Conservation (phyloP, 1,284 basidiomycete genomes). For the Schizopora paradoxa region DNA sequence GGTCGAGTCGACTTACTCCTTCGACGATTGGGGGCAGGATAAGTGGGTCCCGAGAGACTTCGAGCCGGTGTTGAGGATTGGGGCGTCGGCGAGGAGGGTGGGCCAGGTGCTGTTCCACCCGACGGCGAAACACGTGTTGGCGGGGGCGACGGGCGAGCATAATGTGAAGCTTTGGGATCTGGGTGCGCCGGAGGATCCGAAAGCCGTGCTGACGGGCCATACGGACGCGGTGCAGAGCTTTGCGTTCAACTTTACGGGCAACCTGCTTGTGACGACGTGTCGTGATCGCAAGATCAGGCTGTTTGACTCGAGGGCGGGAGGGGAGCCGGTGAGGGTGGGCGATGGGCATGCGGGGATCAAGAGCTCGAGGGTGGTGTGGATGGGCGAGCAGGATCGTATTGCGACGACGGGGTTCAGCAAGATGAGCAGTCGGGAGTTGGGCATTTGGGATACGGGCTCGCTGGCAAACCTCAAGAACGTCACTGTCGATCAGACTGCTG, state of each 20-base stretch:
- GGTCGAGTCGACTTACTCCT: constrained; percentile 60
- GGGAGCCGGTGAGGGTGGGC: constrained; percentile 71
- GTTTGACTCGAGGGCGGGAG: constrained; percentile 83
- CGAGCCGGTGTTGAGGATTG: constrained; percentile 72
- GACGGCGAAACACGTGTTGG: constrained; percentile 82
- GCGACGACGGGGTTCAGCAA: constrained; percentile 94
- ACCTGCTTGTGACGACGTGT: constrained; percentile 73
- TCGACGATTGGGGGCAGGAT: constrained; percentile 86
- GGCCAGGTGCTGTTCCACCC: constrained; percentile 96
- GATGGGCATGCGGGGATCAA: constrained; percentile 95
- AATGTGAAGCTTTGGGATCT: constrained; percentile 92
- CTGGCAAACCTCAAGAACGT: constrained; percentile 72
- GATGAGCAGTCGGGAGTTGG: constrained; percentile 89
- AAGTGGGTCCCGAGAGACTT: constrained; percentile 81
- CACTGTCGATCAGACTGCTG: constrained; percentile 82
- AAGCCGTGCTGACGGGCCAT: constrained; percentile 68
- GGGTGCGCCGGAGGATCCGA: constrained; percentile 58
- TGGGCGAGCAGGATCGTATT: constrained; percentile 84
- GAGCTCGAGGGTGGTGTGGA: constrained; percentile 85
- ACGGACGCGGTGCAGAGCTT: constrained; percentile 86
- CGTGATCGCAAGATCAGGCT: constrained; percentile 90
- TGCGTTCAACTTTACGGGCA: constrained; percentile 81
- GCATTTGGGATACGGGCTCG: constrained; percentile 79
- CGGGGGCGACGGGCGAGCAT: constrained; percentile 85
- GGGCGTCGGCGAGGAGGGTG: constrained; percentile 77